These are phyloP conservation scores for Harringtonia aguacate DNA, from an alignment of 2,329 filamentous ascomycete species.

Conservation along the genomic window DNA sequence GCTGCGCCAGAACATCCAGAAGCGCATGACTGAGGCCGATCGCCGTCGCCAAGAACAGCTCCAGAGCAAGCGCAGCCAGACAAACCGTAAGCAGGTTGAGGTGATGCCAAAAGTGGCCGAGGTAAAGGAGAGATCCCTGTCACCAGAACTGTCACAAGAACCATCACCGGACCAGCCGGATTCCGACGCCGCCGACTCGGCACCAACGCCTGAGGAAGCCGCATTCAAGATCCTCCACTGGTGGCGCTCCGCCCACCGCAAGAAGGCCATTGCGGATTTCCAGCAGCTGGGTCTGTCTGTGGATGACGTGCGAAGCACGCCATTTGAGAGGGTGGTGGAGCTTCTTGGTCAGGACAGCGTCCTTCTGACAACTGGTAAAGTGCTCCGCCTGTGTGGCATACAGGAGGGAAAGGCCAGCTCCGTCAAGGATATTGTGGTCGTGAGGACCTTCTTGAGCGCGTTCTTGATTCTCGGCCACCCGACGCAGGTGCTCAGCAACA, in stretches of 20 bases:
- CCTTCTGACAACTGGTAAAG: slow-evolving; percentile 51
- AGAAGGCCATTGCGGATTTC: slow-evolving; percentile 54
- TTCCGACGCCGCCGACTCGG: slow-evolving; percentile 14
- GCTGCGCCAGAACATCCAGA: slow-evolving; percentile 65
- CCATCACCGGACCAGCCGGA: background rate
- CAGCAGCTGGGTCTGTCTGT: slow-evolving; percentile 56
- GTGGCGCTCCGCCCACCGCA: slow-evolving; percentile 53
- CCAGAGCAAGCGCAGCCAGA: slow-evolving; percentile 37
- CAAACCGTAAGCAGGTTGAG: slow-evolving; percentile 37
- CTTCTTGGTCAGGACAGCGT: slow-evolving; percentile 58
- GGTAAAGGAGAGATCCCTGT: slow-evolving; percentile 30
- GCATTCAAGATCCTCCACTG: slow-evolving; percentile 56
- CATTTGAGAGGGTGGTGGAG: slow-evolving; percentile 63
- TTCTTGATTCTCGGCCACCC: slow-evolving; percentile 74
- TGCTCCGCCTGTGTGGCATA: slow-evolving; percentile 60
- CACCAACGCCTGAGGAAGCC: slow-evolving; percentile 38
- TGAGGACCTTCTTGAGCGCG: slow-evolving; percentile 68
- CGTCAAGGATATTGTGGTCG: slow-evolving; percentile 57
- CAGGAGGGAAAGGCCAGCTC: slow-evolving; percentile 53
- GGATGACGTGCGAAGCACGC: slow-evolving; percentile 56
- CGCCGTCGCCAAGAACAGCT: slow-evolving; percentile 56
- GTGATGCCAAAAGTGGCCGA: slow-evolving; percentile 38
- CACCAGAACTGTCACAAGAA: background rate
- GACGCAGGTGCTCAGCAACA: slow-evolving; percentile 65
- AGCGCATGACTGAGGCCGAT: slow-evolving; percentile 69